Evolutionary conservation across 257 asterid species (phyloP).

Genomic region (Rauvolfia tetraphylla): DNA sequence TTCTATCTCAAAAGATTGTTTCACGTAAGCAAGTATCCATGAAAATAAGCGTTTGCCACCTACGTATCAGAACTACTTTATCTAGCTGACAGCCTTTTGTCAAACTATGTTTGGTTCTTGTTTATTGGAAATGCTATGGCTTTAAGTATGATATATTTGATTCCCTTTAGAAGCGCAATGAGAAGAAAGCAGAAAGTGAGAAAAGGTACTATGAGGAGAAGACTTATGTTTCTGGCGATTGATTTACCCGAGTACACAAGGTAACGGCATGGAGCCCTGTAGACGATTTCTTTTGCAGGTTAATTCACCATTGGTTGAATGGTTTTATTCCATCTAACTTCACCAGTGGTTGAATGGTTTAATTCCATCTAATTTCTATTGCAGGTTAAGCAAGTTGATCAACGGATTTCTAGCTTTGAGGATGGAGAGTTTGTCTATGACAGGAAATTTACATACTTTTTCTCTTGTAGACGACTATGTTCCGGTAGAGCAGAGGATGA

Average conservation of each 20-base stretch:
- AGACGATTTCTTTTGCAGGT: not conserved
- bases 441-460: not conserved
- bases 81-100: not conserved
- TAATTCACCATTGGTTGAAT: not conserved
- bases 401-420: too few relatives aligned
- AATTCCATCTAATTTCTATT: not conserved
- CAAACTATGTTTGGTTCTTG: not conserved
- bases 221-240: slow-evolving; percentile 67
- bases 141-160: not conserved
- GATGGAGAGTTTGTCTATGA: not conserved
- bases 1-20: not conserved
- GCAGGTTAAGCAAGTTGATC: slow-evolving; percentile 2
- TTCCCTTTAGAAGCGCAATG: slow-evolving; percentile 76
- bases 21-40: not conserved
- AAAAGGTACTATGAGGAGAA: slow-evolving; percentile 83
- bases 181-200: slow-evolving; percentile 83
- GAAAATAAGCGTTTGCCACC: not conserved
- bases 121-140: not conserved
- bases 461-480: not conserved
- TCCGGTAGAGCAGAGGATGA: not conserved
- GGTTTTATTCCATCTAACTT: too few relatives aligned
- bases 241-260: slow-evolving; percentile 30
- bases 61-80: not conserved
- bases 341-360: too few relatives aligned
- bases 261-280: slow-evolving; percentile 22